Evolutionary conservation across 495 filamentous ascomycete species (phyloP).

Genomic region (Daldinia loculata): DNA sequence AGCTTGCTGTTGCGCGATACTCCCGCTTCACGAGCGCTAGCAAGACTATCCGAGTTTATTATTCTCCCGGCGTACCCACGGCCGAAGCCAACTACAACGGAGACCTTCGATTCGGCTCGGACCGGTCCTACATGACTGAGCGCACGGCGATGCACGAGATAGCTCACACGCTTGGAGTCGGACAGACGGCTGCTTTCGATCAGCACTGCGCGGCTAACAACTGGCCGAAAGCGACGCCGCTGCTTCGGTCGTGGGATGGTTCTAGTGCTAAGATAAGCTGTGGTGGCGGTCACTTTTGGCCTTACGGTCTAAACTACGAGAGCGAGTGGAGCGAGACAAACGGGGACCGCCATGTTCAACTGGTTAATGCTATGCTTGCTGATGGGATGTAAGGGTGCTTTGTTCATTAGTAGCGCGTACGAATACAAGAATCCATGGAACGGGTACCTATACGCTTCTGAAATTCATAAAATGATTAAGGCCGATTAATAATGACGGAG

Average conservation of each 20-base stretch:
- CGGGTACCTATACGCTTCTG: not conserved
- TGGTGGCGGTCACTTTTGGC: conserved; percentile 55
- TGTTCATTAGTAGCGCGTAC: not conserved
- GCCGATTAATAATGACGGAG: no score
- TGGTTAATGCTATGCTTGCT: conserved; percentile 52
- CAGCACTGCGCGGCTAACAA: conserved; percentile 46
- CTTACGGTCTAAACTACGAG: conserved; percentile 56
- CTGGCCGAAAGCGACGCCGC: conserved; percentile 51
- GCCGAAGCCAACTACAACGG: conserved; percentile 56
- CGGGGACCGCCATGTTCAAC: conserved; percentile 48
- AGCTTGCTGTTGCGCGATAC: conserved; percentile 49
- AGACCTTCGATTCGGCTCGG: conserved; percentile 54
- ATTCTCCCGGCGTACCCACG: conserved; percentile 51
- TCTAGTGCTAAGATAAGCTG: conserved; percentile 52
- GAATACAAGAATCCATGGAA: not conserved
- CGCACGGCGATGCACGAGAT: conserved; percentile 58
- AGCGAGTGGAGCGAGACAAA: conserved; percentile 54
- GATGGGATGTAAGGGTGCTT: conserved; percentile 23
- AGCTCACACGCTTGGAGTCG: conserved; percentile 54
- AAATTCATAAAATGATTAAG: not conserved
- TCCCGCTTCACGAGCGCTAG: conserved; percentile 43
- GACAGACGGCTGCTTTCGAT: conserved; percentile 52
- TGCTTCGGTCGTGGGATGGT: conserved; percentile 52
- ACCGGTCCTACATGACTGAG: conserved; percentile 56
- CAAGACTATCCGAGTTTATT: conserved; percentile 50